Conservation (phyloP, 768 basidiomycete genomes). For the Udeniomyces megalosporus region DNA sequence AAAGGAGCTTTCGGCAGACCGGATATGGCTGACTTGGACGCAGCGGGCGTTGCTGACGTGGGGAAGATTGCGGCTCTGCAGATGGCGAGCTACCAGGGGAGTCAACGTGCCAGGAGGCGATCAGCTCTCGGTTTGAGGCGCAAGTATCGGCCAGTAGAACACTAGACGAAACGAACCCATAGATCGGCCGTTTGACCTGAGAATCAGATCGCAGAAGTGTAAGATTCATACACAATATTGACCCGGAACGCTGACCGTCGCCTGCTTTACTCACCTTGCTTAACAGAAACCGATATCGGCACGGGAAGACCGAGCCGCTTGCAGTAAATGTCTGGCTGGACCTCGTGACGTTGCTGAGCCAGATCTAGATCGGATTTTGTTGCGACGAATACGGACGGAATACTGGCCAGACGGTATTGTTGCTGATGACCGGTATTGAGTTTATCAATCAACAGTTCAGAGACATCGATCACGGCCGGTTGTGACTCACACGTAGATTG, state of each 20-base stretch:
- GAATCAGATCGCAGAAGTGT: background rate
- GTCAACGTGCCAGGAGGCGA: background rate
- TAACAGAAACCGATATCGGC: conserved; percentile 84
- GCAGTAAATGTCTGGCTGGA: conserved; percentile 95
- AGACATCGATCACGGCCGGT: background rate
- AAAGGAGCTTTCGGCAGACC: background rate
- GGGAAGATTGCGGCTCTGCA: conserved; percentile 14
- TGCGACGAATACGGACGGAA: conserved; percentile 93
- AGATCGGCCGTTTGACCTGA: conserved; percentile 16
- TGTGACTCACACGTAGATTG: conserved; percentile 62
- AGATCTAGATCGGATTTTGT: conserved; percentile 97
- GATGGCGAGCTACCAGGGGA: conserved; percentile 5
- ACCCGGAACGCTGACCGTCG: conserved; percentile 32
- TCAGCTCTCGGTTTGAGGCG: too few relatives aligned
- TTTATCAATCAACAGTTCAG: too few relatives aligned
- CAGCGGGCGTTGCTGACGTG: conserved; percentile 3
- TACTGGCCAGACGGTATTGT: conserved; percentile 78
- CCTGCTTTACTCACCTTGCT: conserved; percentile 55
- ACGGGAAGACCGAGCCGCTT: conserved; percentile 74
- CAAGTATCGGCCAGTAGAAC: background rate
- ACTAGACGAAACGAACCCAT: background rate
- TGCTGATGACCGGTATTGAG: conserved; percentile 44
- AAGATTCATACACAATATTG: too few relatives aligned
- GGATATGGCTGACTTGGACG: background rate
- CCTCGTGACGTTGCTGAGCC: conserved; percentile 93